Percentiles rank a stretch among this genome's conserved stretches.
These are phyloP conservation scores for Dictyostelium capitatum DNA, from an alignment of 78 protist genomes.

Conservation along the genomic window DNA sequence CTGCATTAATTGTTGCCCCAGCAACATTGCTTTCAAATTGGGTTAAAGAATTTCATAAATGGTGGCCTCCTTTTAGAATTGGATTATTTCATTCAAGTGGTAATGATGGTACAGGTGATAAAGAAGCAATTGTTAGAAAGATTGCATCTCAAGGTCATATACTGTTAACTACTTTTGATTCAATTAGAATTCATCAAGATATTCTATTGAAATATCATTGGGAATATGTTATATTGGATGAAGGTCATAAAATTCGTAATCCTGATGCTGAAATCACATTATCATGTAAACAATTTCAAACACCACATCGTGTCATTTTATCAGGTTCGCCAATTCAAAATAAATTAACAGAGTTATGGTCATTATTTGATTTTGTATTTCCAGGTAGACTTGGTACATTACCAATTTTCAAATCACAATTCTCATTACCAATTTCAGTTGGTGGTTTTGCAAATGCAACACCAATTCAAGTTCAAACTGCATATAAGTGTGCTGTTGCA, in stretches of 20 bases:
- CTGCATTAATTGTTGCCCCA: constrained; percentile 93
- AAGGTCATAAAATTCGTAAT: constrained; percentile 98
- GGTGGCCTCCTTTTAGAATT: constrained; percentile 93
- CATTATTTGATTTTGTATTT: constrained; percentile 98
- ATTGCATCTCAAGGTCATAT: constrained; percentile 71
- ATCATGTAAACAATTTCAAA: constrained; percentile 89
- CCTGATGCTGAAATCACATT: constrained; percentile 95
- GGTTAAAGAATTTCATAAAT: constrained; percentile 93
- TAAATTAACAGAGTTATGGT: constrained; percentile 98
- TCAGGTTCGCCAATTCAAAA: constrained; percentile 99
- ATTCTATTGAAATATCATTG: constrained; percentile 64
- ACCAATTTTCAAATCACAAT: constrained; percentile 81
- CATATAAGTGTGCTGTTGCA: constrained; percentile 91
- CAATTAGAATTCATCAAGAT: constrained; percentile 59
- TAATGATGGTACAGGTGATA: neutral
- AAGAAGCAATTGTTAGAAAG: neutral
- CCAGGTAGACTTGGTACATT: constrained; percentile 96
- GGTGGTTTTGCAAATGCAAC: constrained; percentile 94
- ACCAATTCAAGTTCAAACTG: constrained; percentile 85
- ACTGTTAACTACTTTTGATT: constrained; percentile 94
- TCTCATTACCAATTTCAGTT: constrained; percentile 90
- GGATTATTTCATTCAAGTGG: constrained; percentile 84
- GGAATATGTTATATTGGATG: constrained; percentile 96
- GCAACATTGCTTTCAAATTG: constrained; percentile 95
- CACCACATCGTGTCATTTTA: constrained; percentile 94